Base-by-base conservation (phyloP, 1,284 basidiomycete species). In the Gastroboletus turbinatus region DNA sequence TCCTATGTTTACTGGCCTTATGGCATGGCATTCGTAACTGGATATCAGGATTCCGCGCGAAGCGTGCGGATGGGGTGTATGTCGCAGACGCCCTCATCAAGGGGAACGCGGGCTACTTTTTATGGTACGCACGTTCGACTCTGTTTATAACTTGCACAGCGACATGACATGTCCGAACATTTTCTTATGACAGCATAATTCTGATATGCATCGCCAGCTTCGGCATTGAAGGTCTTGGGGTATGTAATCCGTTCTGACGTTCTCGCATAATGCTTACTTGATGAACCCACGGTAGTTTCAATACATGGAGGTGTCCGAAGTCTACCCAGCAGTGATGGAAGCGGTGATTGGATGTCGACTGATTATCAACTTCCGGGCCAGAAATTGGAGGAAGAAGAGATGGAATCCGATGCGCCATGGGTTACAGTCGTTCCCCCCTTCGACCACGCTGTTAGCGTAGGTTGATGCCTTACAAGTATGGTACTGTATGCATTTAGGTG, bases 21-120 rank as follows among this genome's bases (percentile, higher is more conserved):
- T 40, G 21, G 39, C n/a, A 21, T 23, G 39, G 39, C 21, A 2
- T 40, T n/a, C n/a, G n/a, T 10, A 4, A 38, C 36, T 38, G n/a
- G 17, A 38, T 38, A 19, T 19, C 3, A n/a, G 36, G n/a, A 19
- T 38, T 38, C 9, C 17, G 36, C 10, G 9, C n/a, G 1, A 6
- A n/a, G 32, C 44, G 43, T 25, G n/a, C 23, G 2, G 32, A 53
- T 9, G 42, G 52, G 1, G 38, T 55, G 3, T 14, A 23, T 25
- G 19, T 66, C 23, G 13, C 58, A 25, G 53, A 54, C 7, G 27
- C 33, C 6, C 50, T 65, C 6, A 13, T 64, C 29, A 61, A 50
- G 33, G 63, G 55, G 5, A 67, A 62, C 11, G 36, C 19, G 5
- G 43, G 45, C 27, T 67, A 67, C 33, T 66, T 61, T 44, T 6